Base-by-base conservation (phyloP, 768 basidiomycete genomes). In the Coprinopsis marcescibilis region DNA sequence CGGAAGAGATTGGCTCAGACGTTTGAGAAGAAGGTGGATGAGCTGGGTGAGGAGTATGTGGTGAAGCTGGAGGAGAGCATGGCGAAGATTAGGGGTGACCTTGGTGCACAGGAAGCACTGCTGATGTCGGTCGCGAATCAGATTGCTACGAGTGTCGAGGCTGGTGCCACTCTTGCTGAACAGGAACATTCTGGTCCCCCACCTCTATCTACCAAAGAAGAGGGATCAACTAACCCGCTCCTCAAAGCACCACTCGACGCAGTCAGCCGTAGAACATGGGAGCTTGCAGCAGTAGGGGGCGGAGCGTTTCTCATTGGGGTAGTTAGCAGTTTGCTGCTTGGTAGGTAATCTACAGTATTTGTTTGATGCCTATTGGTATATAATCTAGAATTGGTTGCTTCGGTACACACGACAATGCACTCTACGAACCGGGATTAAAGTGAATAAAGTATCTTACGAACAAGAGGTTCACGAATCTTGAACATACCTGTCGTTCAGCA, bases 21-120 rank as follows among this genome's bases (percentile, higher is more conserved):
- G 24, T 89, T 99, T 52, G 95, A 97, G 68, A 78, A 72, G 59
- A 85, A 91, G 66, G 80, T 95, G 26, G 74, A 77, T 48, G 75
- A 83, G 55, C 70, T 89, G 57, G 75, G 71, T 45, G 60, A 63
- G 50, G 77, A 83, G 49, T 79, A 83, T 51, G 73, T 66, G 44
- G 61, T 57, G 29, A 63, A 71, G 57, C 56, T 85, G 45, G 71
- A 73, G 46, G 66, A 63, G 4, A 75, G 72, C 54, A 71, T 78
- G 64, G 53, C 59, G 34, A 69, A 70, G 47, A 66, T 88, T 46
- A 65, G 68, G 10, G 60, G 66, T 35, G 70, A 73, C 49, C 62
- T 86, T 46, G 68, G 66, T 21, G 65, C 65, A 43, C 83, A 85
- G 53, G 70, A 60, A 32, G 47, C 42, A 3, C 47, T 69, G 43